A percentile compares a stretch with the other conserved stretches of the same genome.
These are phyloP conservation scores for Chaetoscypha palmicola DNA, from an alignment of 2,329 filamentous ascomycete species.

Conservation along the genomic window DNA sequence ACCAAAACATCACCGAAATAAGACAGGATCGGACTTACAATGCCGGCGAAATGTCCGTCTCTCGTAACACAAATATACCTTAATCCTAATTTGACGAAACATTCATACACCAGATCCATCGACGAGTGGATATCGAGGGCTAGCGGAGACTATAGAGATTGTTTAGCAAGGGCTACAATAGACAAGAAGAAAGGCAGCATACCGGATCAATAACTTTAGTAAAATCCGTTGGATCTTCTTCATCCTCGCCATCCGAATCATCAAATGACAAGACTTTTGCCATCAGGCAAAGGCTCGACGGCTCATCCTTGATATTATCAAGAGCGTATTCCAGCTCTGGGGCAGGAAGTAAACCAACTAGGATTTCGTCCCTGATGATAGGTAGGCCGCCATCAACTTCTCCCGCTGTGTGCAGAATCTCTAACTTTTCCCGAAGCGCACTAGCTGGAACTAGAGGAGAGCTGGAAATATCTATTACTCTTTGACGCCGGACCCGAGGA, in stretches of 20 bases:
- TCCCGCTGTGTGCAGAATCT: conserved; percentile 73
- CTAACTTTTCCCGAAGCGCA: conserved; percentile 72
- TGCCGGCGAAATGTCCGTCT: conserved; percentile 78
- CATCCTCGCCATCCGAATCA: conserved; percentile 55
- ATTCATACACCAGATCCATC: conserved; percentile 93
- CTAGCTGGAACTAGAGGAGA: conserved; percentile 73
- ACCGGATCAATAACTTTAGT: conserved; percentile 86
- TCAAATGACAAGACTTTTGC: conserved; percentile 55
- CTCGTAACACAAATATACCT: conserved; percentile 85
- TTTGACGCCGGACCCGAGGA: conserved; percentile 63
- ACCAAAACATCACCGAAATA: no score
- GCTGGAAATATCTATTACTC: conserved; percentile 80
- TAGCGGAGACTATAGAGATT: conserved; percentile 1
- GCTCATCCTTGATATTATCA: conserved; percentile 73
- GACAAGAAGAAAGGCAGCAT: conserved; percentile 28
- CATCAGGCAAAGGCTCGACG: conserved; percentile 74
- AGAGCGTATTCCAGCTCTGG: conserved; percentile 91
- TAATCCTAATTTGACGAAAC: conserved; percentile 88
- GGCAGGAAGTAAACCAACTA: conserved; percentile 87
- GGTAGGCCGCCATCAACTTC: conserved; percentile 90
- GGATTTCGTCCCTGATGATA: conserved; percentile 68
- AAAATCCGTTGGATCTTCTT: conserved; percentile 70
- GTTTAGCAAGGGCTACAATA: conserved; percentile 5
- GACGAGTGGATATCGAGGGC: conserved; percentile 68
- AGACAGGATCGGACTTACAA: conserved; percentile 67